A percentile compares a stretch with the other conserved stretches of the same genome.
Conservation (phyloP, 345 rosid species). For the Linum tenue region DNA sequence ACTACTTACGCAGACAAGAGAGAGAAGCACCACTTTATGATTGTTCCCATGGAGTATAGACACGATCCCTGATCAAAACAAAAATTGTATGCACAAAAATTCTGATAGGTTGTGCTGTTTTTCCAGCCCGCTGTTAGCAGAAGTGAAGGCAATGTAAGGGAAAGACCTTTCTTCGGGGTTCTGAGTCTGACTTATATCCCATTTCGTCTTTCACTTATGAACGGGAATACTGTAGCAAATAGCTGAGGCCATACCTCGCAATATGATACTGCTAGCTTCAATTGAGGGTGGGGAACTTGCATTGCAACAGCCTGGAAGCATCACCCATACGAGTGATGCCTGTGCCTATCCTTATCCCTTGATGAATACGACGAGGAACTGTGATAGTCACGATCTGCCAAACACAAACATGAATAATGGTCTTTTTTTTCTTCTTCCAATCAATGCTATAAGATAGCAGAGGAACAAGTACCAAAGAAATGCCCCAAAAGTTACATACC, state of each 20-base stretch:
- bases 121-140: too few relatives aligned
- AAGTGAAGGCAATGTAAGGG: too few relatives aligned
- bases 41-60: neutral
- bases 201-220: too few relatives aligned
- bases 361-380: conserved; percentile 42
- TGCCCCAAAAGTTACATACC: neutral
- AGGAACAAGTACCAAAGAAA: neutral
- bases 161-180: too few relatives aligned
- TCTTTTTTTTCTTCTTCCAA: too few relatives aligned
- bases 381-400: conserved; percentile 49
- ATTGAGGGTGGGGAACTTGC: neutral
- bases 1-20: too few relatives aligned
- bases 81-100: too few relatives aligned
- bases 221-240: too few relatives aligned
- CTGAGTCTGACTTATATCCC: too few relatives aligned
- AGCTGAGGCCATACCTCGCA: neutral
- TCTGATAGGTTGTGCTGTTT: too few relatives aligned
- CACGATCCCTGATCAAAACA: neutral
- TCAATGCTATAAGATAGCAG: neutral
- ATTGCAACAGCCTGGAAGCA: neutral
- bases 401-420: neutral
- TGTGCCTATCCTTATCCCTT: conserved; percentile 57
- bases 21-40: neutral
- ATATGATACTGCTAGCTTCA: too few relatives aligned
- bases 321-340: conserved; percentile 34